Evolutionary conservation across 768 basidiomycete species (phyloP).

Genomic region (Strobilomyces confusus): DNA sequence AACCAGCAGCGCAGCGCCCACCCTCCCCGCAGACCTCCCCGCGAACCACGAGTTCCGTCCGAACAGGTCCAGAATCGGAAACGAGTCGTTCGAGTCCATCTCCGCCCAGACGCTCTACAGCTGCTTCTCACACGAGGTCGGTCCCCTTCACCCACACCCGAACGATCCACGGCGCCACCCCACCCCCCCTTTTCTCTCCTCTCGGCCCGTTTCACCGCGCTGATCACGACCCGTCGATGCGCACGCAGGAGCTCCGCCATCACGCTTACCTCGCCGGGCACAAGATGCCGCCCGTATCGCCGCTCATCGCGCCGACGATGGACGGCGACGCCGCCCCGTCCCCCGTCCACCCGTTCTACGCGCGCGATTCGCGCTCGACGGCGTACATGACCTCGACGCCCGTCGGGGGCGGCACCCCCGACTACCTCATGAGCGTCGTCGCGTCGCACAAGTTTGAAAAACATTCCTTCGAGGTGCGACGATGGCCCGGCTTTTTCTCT

Average conservation of each 20-base stretch:
- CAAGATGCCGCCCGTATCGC: constrained; percentile 16
- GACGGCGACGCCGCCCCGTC: background rate
- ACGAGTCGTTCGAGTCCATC: constrained; percentile 37
- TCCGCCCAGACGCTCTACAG: constrained; percentile 34
- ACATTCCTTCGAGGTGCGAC: constrained; percentile 48
- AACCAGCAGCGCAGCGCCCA: constrained; percentile 1
- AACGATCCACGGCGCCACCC: background rate
- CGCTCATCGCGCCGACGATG: background rate
- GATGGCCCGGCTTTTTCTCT: background rate
- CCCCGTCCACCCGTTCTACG: constrained; percentile 19
- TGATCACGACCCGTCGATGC: constrained; percentile 16
- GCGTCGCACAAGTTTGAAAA: constrained; percentile 35
- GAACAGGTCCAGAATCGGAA: constrained; percentile 10
- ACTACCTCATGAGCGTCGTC: constrained; percentile 36
- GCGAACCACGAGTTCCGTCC: constrained; percentile 26
- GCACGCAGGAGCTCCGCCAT: constrained; percentile 40
- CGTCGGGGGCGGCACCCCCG: constrained; percentile 18
- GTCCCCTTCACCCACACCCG: constrained; percentile 19
- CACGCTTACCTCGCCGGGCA: constrained; percentile 33
- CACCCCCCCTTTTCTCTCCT: background rate
- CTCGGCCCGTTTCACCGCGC: background rate
- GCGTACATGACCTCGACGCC: constrained; percentile 17
- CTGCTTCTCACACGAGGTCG: constrained; percentile 41
- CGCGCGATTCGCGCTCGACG: constrained; percentile 21
- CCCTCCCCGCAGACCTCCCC: constrained; percentile 17